Evolutionary conservation across 495 filamentous ascomycete genomes (phyloP).

Genomic region (Neurospora sp.): DNA sequence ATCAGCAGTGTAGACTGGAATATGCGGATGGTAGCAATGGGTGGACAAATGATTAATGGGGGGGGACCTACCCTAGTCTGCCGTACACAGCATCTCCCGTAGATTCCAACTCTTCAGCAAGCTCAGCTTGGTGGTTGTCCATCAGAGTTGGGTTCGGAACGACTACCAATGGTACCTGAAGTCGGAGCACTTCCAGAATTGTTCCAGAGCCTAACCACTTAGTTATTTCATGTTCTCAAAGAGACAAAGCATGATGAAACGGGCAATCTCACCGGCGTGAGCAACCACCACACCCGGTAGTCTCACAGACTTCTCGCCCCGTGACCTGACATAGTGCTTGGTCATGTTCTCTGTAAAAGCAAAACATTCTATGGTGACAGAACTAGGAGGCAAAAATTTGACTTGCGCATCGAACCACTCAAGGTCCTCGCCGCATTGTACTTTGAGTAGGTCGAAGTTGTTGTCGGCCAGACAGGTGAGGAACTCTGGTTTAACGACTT

Average conservation of each 20-base stretch:
- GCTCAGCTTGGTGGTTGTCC: conserved; percentile 85
- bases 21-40: background rate
- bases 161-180: conserved; percentile 60
- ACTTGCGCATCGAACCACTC: conserved; percentile 18
- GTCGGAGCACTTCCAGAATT: conserved; percentile 70
- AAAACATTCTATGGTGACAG: conserved; percentile 50
- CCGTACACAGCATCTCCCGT: conserved; percentile 64
- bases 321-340: conserved; percentile 41
- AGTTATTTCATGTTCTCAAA: background rate
- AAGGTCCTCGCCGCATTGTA: conserved; percentile 65
- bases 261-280: conserved; percentile 63
- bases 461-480: conserved; percentile 41
- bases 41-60: background rate
- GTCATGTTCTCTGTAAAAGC: conserved; percentile 50
- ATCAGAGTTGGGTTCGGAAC: conserved; percentile 78
- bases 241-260: background rate
- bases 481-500: conserved; percentile 53
- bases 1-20: background rate
- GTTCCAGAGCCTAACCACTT: conserved; percentile 62
- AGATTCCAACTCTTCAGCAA: conserved; percentile 60
- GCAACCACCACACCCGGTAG: conserved; percentile 63
- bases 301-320: conserved; percentile 13
- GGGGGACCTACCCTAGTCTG: conserved; percentile 44
- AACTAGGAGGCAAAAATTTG: conserved; percentile 2
- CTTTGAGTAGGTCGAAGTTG: conserved; percentile 53